Percentiles rank a stretch among this genome's conserved stretches.
phyloP scores from a whole-genome alignment of 768 basidiomycete genomes.

The Polyporus arcularius region DNA sequence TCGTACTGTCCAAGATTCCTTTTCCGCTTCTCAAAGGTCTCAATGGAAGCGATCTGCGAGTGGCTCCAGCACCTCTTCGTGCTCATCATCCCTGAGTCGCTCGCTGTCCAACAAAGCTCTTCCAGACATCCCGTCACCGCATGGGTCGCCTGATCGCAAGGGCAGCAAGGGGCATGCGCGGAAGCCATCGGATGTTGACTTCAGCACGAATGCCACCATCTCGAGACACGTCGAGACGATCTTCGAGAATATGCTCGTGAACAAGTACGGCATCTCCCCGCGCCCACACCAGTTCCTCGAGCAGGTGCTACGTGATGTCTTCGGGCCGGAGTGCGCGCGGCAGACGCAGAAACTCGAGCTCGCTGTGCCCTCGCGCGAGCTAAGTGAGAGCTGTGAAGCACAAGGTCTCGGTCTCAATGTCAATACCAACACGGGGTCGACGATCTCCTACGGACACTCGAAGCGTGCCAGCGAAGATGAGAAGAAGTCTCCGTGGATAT shows the following conservation, averaged over 20 bases:
- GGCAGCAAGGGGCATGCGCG: conserved; percentile 9
- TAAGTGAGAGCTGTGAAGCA: conserved; percentile 20
- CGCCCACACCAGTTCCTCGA: conserved; percentile 53
- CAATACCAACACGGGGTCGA: neutral
- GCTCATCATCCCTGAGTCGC: neutral
- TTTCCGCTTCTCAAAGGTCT: neutral
- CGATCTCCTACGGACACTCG: conserved; percentile 1
- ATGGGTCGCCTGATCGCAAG: neutral
- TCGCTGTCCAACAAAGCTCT: neutral
- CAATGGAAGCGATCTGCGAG: conserved; percentile 3
- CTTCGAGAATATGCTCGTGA: conserved; percentile 59
- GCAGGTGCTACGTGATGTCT: conserved; percentile 46
- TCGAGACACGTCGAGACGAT: conserved; percentile 54
- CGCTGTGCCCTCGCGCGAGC: conserved; percentile 53
- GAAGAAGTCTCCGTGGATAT: conserved; percentile 33
- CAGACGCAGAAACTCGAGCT: conserved; percentile 53
- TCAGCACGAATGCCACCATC: conserved; percentile 40
- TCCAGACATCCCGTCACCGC: neutral
- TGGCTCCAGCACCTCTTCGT: neutral
- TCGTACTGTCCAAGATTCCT: conserved; percentile 8
- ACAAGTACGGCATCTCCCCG: conserved; percentile 52
- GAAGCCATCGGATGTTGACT: conserved; percentile 32
- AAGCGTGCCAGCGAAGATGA: conserved; percentile 25
- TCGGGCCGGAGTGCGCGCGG: conserved; percentile 48
- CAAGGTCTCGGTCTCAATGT: neutral